Evolutionary conservation across 176 grass and related monocot genomes (phyloP), one percentile per base, ranked within the genome.

Genomic region (Oryza coarctata): DNA sequence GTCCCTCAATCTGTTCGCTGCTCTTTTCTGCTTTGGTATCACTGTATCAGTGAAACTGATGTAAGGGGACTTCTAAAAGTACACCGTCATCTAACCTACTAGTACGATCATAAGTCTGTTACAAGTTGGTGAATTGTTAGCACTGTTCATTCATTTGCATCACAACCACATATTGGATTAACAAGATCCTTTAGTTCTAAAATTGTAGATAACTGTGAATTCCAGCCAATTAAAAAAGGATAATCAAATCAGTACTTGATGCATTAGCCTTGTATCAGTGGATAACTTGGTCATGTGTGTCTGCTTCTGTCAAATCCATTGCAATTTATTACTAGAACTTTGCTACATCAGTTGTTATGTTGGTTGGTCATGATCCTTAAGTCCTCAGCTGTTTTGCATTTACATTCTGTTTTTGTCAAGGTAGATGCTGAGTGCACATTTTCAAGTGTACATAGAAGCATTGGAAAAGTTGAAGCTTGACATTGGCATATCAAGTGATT

Each of bases 381-480:
- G 20, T 47, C 6, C 40, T 65, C 32, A 26, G 32, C 2, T 78
- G 17, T 73, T 76, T 76, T 65, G 49, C 36, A 61, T 36, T 49
- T 41, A 62, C 50, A 64, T 65, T 80, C 47, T 81, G 20, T 78
- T 38, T 45, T 63, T 71, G 41, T 23, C 33, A 83, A 79, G n/a
- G 72, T 84, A 97, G 91, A 85, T 97, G 41, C 39, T 97, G 78
- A 90, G 91, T 63, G 75, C 76, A 68, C 70, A 97, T 76, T 97
- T 97, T 67, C 60, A 38, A 70, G 91, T 91, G 65, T 97, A 97
- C 63, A 80, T 94, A 77, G 86, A 97, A 90, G 87, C 94, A 88
- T 70, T 97, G 82, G 85, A 92, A 82, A 92, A 72, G 69, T 64
- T 86, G 50, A 92, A 94, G 50, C 39, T 88, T 71, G 84, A 97